Conservation (phyloP, 306 rosid genomes). For the Heteromeles arbutifolia region DNA sequence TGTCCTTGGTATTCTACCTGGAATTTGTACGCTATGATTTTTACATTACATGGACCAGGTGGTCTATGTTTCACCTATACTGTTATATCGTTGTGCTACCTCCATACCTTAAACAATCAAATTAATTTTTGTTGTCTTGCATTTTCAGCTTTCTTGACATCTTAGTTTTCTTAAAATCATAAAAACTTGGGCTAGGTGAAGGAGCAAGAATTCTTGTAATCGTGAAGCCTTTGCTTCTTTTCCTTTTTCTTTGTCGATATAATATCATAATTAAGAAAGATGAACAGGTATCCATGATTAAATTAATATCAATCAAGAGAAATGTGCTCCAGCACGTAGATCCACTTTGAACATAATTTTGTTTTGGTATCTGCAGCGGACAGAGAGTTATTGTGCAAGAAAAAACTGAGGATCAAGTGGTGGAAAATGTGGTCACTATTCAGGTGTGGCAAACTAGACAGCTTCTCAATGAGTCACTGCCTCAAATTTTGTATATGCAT, state of each 20-base stretch:
- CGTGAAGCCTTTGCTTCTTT: neutral
- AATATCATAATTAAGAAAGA: neutral
- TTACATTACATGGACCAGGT: neutral
- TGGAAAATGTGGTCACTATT: conserved; percentile 75
- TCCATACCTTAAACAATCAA: neutral
- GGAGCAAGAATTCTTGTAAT: neutral
- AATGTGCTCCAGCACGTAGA: neutral
- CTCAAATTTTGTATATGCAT: neutral
- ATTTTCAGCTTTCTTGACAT: neutral
- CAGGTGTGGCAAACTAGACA: conserved; percentile 52
- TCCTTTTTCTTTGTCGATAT: neutral
- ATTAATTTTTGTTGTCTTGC: neutral
- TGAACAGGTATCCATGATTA: neutral
- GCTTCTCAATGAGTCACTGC: neutral
- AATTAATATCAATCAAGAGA: neutral
- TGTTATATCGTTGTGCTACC: neutral
- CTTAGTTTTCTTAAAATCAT: neutral
- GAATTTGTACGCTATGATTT: neutral
- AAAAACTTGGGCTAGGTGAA: neutral
- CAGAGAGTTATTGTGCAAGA: conserved; percentile 84
- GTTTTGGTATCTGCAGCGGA: conserved; percentile 49
- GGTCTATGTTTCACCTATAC: neutral
- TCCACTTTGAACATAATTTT: conserved; percentile 14
- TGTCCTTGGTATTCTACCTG: neutral
- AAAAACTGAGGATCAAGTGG: conserved; percentile 54